Base-by-base conservation (phyloP, 225 moss, liverwort and hornwort species). In the Takakia lepidozioides region DNA sequence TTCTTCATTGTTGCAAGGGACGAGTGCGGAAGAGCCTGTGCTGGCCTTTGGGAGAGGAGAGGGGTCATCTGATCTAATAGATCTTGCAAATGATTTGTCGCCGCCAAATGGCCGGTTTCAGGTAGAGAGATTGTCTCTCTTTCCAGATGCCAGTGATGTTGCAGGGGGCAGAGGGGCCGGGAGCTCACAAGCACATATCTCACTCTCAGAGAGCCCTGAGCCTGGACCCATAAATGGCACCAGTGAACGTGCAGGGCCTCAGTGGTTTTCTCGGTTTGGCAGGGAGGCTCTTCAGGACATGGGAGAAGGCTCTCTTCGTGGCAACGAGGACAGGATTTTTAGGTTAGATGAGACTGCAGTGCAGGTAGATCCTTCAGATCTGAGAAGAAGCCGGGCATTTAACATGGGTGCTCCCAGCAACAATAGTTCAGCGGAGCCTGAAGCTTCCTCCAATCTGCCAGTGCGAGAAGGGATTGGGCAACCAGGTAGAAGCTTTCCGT, bases 21-120 rank as follows among this genome's bases (percentile, higher is more conserved):
- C 8, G 66, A 66, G 29, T 74, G 66, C 14, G 66, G 66, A 3
- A 73, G 73, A 61, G 13, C 24, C 16, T 27, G 29, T 49, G 17
- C 35, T 49, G 2, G 62, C 30, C 15, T 36, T 49, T 35, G 63
- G 65, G 22, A 70, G 66, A 46, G 45, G 66, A 46, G 45, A 60
- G 9, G 65, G 28, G n/a, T 42, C 56, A 23, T 59, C 23, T 21
- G 69, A 70, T 19, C 42, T 73, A 10, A 74, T 79, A 46, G 66
- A 79, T 25, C 78, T 79, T 41, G 62, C 43, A 14, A 60, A 49
- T 14, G 78, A 69, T 39, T n/a, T n/a, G n/a, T 73, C 64, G 17
- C 62, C 66, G 53, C 39, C 29, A 18, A 38, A 51, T 42, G 62
- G 28, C 0, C 55, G 32, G 27, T 17, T 43, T 45, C 56, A 27